Conservation (phyloP, 176 grass and related monocot species). For the Aegilops umbellulata region DNA sequence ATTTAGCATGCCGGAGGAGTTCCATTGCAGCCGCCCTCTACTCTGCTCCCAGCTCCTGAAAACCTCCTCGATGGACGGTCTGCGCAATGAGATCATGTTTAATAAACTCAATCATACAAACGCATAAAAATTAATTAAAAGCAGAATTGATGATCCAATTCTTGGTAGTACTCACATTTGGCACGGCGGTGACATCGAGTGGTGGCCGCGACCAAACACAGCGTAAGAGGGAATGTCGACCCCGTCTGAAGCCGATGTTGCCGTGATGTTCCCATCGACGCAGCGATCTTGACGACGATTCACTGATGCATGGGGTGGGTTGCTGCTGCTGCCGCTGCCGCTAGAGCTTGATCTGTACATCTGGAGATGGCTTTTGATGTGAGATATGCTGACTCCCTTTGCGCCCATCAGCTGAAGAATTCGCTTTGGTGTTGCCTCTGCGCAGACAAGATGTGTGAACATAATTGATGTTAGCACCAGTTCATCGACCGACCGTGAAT, state of each 20-base stretch:
- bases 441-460: neutral
- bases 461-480: constrained; percentile 17
- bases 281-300: constrained; percentile 1
- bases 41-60: constrained; percentile 45
- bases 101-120: neutral
- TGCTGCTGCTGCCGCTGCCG: constrained; percentile 7
- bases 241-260: neutral
- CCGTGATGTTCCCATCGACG: neutral
- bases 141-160: neutral
- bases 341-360: constrained; percentile 67
- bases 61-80: constrained; percentile 33
- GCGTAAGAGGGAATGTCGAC: neutral
- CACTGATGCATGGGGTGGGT: neutral
- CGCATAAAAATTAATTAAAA: too few relatives aligned
- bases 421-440: constrained; percentile 90
- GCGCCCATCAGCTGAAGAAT: constrained; percentile 84
- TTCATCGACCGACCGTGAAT: neutral
- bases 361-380: constrained; percentile 98
- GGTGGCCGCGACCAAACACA: constrained; percentile 6
- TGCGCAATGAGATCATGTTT: neutral
- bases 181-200: neutral
- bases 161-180: constrained; percentile 29
- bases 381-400: constrained; percentile 79
- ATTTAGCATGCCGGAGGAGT: neutral
- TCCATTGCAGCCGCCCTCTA: constrained; percentile 21